These are phyloP conservation scores for Nakazawaea anatomiae DNA, from an alignment of 805 yeast genomes.

Conservation along the genomic window DNA sequence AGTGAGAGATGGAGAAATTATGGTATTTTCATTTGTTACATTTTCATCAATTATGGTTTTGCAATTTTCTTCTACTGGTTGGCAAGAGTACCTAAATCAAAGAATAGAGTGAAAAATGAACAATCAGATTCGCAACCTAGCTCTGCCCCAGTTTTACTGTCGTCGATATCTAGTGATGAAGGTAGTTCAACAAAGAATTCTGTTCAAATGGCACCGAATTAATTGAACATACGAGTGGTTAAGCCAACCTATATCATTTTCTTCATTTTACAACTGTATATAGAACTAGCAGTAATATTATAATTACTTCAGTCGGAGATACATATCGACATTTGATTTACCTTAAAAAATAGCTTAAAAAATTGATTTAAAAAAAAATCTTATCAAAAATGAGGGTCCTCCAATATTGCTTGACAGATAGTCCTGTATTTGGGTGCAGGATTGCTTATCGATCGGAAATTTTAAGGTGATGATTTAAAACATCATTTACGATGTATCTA, in stretches of 20 bases:
- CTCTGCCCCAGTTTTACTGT: not conserved
- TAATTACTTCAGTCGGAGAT: too few relatives aligned
- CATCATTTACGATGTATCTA: too few relatives aligned
- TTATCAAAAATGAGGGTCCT: too few relatives aligned
- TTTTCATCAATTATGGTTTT: constrained; percentile 33
- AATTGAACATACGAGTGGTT: too few relatives aligned
- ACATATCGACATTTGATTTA: too few relatives aligned
- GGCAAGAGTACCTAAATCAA: constrained; percentile 31
- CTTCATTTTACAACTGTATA: too few relatives aligned
- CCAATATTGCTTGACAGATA: not conserved
- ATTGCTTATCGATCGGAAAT: too few relatives aligned
- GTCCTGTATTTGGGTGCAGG: not conserved
- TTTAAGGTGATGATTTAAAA: too few relatives aligned
- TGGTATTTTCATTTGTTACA: constrained; percentile 49
- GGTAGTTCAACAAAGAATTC: not conserved
- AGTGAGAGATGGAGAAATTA: constrained; percentile 47
- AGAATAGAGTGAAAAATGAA: constrained; percentile 8
- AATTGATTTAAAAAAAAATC: too few relatives aligned
- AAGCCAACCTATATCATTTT: too few relatives aligned
- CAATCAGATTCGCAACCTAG: not conserved
- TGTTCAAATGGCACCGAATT: not conserved
- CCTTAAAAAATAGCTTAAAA: too few relatives aligned
- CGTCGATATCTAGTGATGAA: not conserved
- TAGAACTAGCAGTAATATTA: too few relatives aligned
- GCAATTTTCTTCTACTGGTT: constrained; percentile 31